phyloP scores from a whole-genome alignment of 2,329 filamentous ascomycete species.

The Aspergillus novoparasiticus region DNA sequence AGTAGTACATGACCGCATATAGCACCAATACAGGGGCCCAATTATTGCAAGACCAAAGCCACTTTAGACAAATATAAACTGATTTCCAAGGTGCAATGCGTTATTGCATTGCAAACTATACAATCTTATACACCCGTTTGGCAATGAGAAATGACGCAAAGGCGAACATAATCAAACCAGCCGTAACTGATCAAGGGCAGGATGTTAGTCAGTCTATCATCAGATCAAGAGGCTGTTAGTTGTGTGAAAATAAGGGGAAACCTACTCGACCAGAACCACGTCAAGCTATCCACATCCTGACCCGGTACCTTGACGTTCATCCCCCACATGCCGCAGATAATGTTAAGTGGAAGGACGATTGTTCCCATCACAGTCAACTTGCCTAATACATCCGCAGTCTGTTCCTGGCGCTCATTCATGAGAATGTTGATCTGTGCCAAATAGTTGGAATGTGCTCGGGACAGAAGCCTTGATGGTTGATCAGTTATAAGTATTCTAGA shows the following conservation, averaged over 20 bases:
- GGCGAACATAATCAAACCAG: constrained; percentile 76
- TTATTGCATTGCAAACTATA: constrained; percentile 45
- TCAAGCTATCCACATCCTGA: constrained; percentile 76
- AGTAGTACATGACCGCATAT: neutral
- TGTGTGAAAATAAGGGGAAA: constrained; percentile 4
- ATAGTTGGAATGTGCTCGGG: constrained; percentile 91
- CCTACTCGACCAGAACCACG: constrained; percentile 69
- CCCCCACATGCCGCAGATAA: constrained; percentile 96
- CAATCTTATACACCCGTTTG: constrained; percentile 80
- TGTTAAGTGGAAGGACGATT: constrained; percentile 98
- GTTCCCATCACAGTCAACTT: constrained; percentile 95
- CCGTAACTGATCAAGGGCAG: constrained; percentile 56
- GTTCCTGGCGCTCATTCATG: constrained; percentile 97
- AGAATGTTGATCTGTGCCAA: constrained; percentile 99
- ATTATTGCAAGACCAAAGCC: neutral
- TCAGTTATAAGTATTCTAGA: constrained; percentile 16
- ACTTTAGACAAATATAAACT: neutral
- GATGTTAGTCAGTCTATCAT: neutral
- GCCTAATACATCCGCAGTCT: constrained; percentile 91
- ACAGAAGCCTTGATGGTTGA: constrained; percentile 67
- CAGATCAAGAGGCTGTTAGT: neutral
- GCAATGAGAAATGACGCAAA: constrained; percentile 77
- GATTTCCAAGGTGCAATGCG: neutral
- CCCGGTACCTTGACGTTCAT: constrained; percentile 98
- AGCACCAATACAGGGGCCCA: neutral